These are phyloP conservation scores for Stephanodiscus triporus DNA, from an alignment of 108 stramenopile species.

Conservation along the genomic window DNA sequence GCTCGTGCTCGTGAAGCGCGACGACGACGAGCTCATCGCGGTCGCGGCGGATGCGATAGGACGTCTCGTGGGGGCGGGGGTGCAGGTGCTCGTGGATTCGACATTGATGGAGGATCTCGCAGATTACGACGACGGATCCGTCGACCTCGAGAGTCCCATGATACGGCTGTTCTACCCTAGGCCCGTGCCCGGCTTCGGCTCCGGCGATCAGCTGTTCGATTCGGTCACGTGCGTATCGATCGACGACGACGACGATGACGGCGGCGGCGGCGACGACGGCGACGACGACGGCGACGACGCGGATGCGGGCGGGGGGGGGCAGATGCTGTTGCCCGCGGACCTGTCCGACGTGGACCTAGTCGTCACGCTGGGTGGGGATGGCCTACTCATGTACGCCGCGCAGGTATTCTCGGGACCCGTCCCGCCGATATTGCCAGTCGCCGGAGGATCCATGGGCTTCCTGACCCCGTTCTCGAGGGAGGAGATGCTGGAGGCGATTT, in stretches of 20 bases:
- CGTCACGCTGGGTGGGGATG: constrained; percentile 86
- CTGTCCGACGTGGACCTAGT: constrained; percentile 66
- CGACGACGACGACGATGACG: background rate
- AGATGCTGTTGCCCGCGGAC: constrained; percentile 18
- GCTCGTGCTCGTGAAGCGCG: constrained; percentile 67
- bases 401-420: constrained; percentile 64
- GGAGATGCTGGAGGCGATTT: constrained; percentile 80
- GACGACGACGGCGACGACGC: background rate
- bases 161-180: constrained; percentile 73
- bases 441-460: constrained; percentile 94
- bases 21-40: constrained; percentile 62
- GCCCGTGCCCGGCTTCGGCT: constrained; percentile 61
- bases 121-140: constrained; percentile 40
- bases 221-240: background rate
- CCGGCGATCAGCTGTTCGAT: constrained; percentile 34
- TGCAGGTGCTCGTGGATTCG: constrained; percentile 67
- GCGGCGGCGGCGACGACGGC: background rate
- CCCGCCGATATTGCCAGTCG: constrained; percentile 89
- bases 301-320: background rate
- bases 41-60: constrained; percentile 68
- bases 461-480: constrained; percentile 86
- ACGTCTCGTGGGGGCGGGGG: constrained; percentile 48
- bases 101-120: constrained; percentile 63
- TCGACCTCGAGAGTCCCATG: constrained; percentile 51
- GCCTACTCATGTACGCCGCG: constrained; percentile 78